These are phyloP conservation scores for Colletotrichum higginsianum DNA, from an alignment of 2,329 filamentous ascomycete genomes.

Conservation along the genomic window DNA sequence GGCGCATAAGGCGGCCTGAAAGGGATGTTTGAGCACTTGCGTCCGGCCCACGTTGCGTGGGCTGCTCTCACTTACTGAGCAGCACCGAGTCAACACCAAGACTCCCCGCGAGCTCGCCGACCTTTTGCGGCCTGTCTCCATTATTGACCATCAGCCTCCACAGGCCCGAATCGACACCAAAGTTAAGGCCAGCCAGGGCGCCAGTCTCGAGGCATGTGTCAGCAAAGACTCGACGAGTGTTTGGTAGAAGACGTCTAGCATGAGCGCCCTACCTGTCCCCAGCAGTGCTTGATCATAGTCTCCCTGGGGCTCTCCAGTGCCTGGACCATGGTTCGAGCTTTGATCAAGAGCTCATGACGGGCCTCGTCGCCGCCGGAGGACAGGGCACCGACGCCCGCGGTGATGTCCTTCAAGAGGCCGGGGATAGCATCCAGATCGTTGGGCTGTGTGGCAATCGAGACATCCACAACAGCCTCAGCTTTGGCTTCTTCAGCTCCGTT, in stretches of 20 bases:
- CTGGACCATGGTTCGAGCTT: constrained; percentile 51
- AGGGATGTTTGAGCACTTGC: not conserved
- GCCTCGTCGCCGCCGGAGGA: constrained; percentile 15
- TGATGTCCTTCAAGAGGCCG: constrained; percentile 36
- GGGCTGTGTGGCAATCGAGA: constrained; percentile 41
- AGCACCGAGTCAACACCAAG: constrained; percentile 47
- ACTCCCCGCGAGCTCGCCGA: constrained; percentile 49
- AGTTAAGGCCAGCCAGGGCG: constrained; percentile 47
- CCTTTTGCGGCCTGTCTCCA: constrained; percentile 48
- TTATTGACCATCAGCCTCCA: constrained; percentile 53
- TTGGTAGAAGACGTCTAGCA: too few relatives aligned
- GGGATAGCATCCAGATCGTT: constrained; percentile 42
- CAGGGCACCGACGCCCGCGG: not conserved
- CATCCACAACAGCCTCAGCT: not conserved
- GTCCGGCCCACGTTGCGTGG: not conserved
- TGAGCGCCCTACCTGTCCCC: constrained; percentile 55
- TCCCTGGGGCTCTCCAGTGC: constrained; percentile 63
- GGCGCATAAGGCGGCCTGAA: constrained; percentile 52
- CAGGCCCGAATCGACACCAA: constrained; percentile 54
- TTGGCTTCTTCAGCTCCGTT: constrained; percentile 1
- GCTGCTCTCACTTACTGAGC: not conserved
- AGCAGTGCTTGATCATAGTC: constrained; percentile 62
- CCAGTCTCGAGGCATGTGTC: constrained; percentile 42
- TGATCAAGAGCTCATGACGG: constrained; percentile 51
- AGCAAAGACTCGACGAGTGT: not conserved